Evolutionary conservation across 495 filamentous ascomycete genomes (phyloP).

Genomic region (Hypoxylon subgilvum): DNA sequence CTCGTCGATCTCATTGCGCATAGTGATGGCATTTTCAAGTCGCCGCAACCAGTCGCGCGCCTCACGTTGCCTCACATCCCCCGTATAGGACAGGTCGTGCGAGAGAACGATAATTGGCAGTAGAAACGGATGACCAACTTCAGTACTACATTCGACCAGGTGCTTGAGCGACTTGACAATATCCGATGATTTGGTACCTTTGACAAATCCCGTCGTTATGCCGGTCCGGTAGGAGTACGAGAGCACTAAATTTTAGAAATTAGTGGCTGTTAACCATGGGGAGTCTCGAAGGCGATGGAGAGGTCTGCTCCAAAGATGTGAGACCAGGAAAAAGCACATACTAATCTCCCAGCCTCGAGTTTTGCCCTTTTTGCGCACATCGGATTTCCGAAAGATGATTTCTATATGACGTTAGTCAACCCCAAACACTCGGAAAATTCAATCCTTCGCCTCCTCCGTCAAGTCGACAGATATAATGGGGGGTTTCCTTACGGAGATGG

Average conservation of each 20-base stretch:
- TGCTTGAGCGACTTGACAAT: conserved; percentile 53
- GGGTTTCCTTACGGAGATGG: conserved; percentile 53
- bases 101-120: conserved; percentile 60
- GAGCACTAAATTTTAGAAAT: conserved; percentile 42
- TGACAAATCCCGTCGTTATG: conserved; percentile 60
- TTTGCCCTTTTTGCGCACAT: conserved; percentile 63
- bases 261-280: not conserved
- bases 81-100: conserved; percentile 54
- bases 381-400: conserved; percentile 62
- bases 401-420: conserved; percentile 41
- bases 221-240: conserved; percentile 57
- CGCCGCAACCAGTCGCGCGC: conserved; percentile 61
- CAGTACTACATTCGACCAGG: conserved; percentile 49
- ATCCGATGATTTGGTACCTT: conserved; percentile 60
- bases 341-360: conserved; percentile 64
- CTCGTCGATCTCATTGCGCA: conserved; percentile 60
- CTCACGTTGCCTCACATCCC: conserved; percentile 61
- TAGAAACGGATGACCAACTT: conserved; percentile 59
- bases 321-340: conserved; percentile 4
- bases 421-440: not conserved
- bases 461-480: not conserved
- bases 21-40: conserved; percentile 62
- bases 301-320: not conserved
- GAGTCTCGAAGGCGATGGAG: not conserved
- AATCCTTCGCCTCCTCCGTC: not conserved